These are phyloP conservation scores for Eucalyptus pauciflora DNA, from an alignment of 345 rosid genomes.

Conservation along the genomic window DNA sequence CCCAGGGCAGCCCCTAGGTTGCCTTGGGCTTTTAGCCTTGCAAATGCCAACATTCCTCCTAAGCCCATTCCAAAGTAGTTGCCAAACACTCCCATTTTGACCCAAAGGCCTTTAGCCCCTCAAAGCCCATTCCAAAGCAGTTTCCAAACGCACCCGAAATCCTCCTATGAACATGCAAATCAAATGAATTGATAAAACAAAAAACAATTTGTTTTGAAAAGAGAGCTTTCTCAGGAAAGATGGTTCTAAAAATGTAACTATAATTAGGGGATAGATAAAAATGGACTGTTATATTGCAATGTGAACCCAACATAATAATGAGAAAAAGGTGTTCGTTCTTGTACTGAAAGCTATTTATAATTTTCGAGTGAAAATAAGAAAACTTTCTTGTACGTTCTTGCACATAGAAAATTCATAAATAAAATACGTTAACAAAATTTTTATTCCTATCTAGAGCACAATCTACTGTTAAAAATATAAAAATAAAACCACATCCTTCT, in stretches of 20 bases:
- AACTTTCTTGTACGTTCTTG: neutral
- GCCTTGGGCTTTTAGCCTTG: too few species aligned
- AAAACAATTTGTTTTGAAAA: neutral
- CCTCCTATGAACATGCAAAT: neutral
- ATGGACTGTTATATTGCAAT: neutral
- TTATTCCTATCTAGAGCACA: neutral
- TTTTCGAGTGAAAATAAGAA: neutral
- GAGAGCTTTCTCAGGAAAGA: neutral
- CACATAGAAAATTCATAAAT: neutral
- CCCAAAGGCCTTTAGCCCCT: too few species aligned
- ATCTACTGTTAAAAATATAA: neutral
- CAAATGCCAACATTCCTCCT: too few species aligned
- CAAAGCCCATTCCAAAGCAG: too few species aligned
- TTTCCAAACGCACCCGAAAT: neutral
- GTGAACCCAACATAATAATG: neutral
- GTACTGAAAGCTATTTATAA: neutral
- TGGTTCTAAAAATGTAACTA: neutral
- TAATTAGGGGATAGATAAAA: neutral
- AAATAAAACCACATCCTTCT: neutral
- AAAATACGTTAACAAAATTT: neutral
- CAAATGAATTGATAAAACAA: neutral
- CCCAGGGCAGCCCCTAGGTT: too few species aligned
- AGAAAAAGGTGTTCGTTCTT: neutral
- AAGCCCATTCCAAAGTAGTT: too few species aligned
- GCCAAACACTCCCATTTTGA: too few species aligned